Conservation (phyloP, 805 yeast genomes). For the Yamadazyma sp. region DNA sequence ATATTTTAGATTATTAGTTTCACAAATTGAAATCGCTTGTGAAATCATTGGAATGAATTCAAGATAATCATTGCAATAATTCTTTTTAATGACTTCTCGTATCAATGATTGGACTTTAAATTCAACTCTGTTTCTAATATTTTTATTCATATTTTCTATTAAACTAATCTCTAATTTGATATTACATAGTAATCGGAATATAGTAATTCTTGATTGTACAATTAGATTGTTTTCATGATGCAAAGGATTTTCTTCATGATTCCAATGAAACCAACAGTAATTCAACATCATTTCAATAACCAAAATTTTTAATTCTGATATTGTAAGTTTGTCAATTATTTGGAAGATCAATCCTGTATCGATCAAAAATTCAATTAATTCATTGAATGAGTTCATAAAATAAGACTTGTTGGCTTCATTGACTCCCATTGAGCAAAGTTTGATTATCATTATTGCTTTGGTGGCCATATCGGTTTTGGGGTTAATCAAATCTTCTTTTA, state of each 20-base stretch:
- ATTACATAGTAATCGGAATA: slow-evolving; percentile 34
- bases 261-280: slow-evolving; percentile 34
- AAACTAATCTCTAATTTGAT: slow-evolving; percentile 25
- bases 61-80: slow-evolving; percentile 27
- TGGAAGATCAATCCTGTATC: slow-evolving; percentile 36
- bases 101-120: slow-evolving; percentile 13
- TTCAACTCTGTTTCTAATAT: slow-evolving; percentile 9
- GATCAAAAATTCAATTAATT: slow-evolving; percentile 37
- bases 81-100: slow-evolving; percentile 14
- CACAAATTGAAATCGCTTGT: slow-evolving; percentile 28
- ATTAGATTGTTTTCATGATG: slow-evolving; percentile 12
- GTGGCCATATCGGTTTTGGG: slow-evolving; percentile 6
- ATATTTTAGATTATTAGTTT: slow-evolving; percentile 12
- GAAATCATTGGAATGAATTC: slow-evolving; percentile 32
- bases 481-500: slow-evolving; percentile 8
- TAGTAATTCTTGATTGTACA: slow-evolving; percentile 23
- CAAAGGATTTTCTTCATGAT: too few relatives aligned
- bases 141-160: neutral
- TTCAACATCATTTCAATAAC: slow-evolving; percentile 40
- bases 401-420: slow-evolving; percentile 28
- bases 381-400: slow-evolving; percentile 35
- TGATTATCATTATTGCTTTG: slow-evolving; percentile 10
- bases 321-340: slow-evolving; percentile 18
- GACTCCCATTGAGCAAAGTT: slow-evolving; percentile 16
- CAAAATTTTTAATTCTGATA: slow-evolving; percentile 21